Evolutionary conservation across 2,329 filamentous ascomycete species (phyloP), one percentile per base, ranked within the genome.

Genomic region (Arthroderma sp.): DNA sequence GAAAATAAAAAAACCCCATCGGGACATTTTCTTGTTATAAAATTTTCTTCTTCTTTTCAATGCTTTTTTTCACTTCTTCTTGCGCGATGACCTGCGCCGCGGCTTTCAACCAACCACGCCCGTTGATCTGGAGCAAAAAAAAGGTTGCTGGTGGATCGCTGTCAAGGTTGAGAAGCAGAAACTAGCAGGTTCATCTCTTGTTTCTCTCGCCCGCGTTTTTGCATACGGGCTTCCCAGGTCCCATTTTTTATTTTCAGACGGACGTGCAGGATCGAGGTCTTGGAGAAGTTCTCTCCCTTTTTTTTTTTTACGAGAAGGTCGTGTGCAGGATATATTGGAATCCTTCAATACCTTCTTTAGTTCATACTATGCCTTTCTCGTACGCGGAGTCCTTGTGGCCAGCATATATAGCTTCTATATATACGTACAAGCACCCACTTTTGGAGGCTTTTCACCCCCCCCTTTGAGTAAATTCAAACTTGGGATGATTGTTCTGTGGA

Each of bases 21-120:
- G 23, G 44, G n/a, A 9, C 15, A n/a, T 51, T 31, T 33, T 44
- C 15, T 7, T 44, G 11, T 44, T n/a, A n/a, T n/a, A n/a, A n/a
- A n/a, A n/a, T n/a, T n/a, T n/a, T n/a, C 17, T 43, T 21, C 17
- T 43, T 43, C 15, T 5, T 43, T 43, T 43, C 17, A n/a, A n/a
- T n/a, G n/a, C n/a, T n/a, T n/a, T 31, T 28, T 51, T 51, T 31
- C n/a, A 33, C 8, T 51, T 51, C 33, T 8, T 25, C n/a, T 47
- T 47, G 21, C 23, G 23, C 44, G 25, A 33, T 19, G 23, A 51
- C 28, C 44, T 51, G 51, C 39, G 54, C 54, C 54, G 54, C 54
- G 54, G 54, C 54, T 55, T 55, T 55, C 37, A 44, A 44, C 54
- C 54, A 55, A 55, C 23, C 38, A 44, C n/a, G 17, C 5, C n/a